phyloP scores from a whole-genome alignment of 2,329 filamentous ascomycete species.

The Arthrinium puccinioides region DNA sequence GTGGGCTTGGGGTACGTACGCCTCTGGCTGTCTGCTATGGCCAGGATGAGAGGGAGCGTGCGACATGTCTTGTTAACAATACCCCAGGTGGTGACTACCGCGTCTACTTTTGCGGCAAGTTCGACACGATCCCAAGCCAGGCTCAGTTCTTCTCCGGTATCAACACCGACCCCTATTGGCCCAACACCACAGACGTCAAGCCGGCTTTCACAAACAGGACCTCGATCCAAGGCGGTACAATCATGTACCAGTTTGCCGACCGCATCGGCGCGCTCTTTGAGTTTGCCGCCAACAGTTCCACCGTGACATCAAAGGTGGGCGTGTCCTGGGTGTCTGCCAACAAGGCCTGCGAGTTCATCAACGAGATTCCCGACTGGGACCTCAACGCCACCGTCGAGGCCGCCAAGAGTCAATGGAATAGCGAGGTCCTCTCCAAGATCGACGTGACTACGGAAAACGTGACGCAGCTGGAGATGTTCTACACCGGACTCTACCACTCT shows the following conservation, averaged over 20 bases:
- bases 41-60: too few species aligned
- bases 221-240: constrained; percentile 40
- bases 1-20: constrained; percentile 27
- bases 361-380: constrained; percentile 36
- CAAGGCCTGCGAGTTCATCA: constrained; percentile 40
- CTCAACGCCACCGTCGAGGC: constrained; percentile 29
- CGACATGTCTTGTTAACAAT: too few species aligned
- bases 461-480: constrained; percentile 50
- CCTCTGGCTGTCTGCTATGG: too few species aligned
- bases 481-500: constrained; percentile 63
- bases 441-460: constrained; percentile 31
- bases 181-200: constrained; percentile 20
- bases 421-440: constrained; percentile 36
- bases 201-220: constrained; percentile 43
- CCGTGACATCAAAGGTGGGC: constrained; percentile 41
- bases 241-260: constrained; percentile 43
- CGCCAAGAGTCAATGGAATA: constrained; percentile 37
- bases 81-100: constrained; percentile 30
- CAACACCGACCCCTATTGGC: constrained; percentile 36
- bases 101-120: constrained; percentile 36
- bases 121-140: constrained; percentile 26
- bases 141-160: constrained; percentile 32
- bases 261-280: constrained; percentile 44
- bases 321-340: constrained; percentile 41
- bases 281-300: constrained; percentile 27